Base-by-base conservation (phyloP, 2,329 filamentous ascomycete species). In the Hypoxylon sp. region DNA sequence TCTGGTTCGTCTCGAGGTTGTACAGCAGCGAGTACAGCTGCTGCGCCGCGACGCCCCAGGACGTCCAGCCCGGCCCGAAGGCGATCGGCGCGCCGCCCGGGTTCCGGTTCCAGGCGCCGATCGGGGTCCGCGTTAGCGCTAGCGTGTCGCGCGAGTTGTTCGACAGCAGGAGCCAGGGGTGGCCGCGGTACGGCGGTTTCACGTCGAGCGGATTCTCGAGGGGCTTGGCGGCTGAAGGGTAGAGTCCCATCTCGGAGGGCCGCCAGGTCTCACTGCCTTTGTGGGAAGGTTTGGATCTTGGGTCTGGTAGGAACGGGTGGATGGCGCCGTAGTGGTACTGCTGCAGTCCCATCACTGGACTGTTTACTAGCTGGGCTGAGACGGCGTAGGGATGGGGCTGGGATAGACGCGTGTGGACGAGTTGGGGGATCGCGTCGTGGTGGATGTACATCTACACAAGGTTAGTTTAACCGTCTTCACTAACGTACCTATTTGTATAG, bases 291-390 rank as follows among this genome's bases (percentile, higher is more conserved):
- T 48, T 37, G 1, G n/a, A 8, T 2, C n/a, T n/a, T 7, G 59
- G 58, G 30, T 81, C 80, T 2, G 80, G 79, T 8, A 80, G 71
- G 61, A 82, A 83, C 1, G 80, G 75, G 38, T 77, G 70, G 13
- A 80, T 71, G 7, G 78, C 75, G 4, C 78, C 78, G 7, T 76
- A 65, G 47, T 79, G 78, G 59, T 75, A 77, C 59, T 84, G 81
- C n/a, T 82, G 69, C 65, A 76, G 76, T 42, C 73, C 73, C 29
- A 81, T 75, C 17, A 78, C 69, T 2, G 78, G 79, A 40, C 80
- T 77, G 49, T 83, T 83, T 58, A 83, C 69, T 9, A 83, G 73
- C 59, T 83, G 83, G 45, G 79, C 80, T 1, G 78, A 79, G 3
- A 83, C 74, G 29, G 78, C 67, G 55, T 75, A 75, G 20, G 74